These are phyloP conservation scores for Vanrija sp. DNA, from an alignment of 1,284 basidiomycete genomes.

Conservation along the genomic window DNA sequence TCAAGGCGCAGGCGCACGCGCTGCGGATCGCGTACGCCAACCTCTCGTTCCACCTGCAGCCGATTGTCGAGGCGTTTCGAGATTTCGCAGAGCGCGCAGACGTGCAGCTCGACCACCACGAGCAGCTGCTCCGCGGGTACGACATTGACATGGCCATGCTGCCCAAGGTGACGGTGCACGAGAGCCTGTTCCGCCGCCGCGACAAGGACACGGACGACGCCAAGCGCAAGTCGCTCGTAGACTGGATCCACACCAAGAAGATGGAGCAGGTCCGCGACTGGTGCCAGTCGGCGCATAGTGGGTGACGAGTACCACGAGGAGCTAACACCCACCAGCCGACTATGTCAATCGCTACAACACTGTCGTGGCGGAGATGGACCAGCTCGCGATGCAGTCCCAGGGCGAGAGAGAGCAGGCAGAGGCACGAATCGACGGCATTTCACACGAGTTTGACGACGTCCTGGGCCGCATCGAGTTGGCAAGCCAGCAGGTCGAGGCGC, in stretches of 20 bases:
- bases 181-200: conserved; percentile 30
- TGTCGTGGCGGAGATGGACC: conserved; percentile 32
- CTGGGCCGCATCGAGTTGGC: conserved; percentile 34
- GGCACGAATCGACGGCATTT: conserved; percentile 57
- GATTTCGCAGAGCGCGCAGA: conserved; percentile 32
- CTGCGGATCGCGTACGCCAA: conserved; percentile 43
- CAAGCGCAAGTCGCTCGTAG: conserved; percentile 38
- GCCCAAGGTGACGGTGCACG: conserved; percentile 37
- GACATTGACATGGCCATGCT: conserved; percentile 40
- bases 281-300: conserved; percentile 36
- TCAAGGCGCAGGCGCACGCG: conserved; percentile 37
- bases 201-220: conserved; percentile 25
- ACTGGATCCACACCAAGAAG: conserved; percentile 42
- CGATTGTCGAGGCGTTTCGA: conserved; percentile 35
- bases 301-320: conserved; percentile 1
- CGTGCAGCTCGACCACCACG: conserved; percentile 30
- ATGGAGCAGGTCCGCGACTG: conserved; percentile 45
- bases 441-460: conserved; percentile 34
- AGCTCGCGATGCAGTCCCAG: conserved; percentile 69
- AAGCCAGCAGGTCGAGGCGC: conserved; percentile 27
- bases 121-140: conserved; percentile 30
- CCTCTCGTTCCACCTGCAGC: conserved; percentile 37
- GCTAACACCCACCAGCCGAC: conserved; percentile 19
- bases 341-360: conserved; percentile 31
- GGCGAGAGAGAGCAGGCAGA: conserved; percentile 62